Evolutionary conservation across 768 basidiomycete genomes (phyloP), one percentile per base, ranked within the genome.

Genomic region (Leucocoprinus leucothites): DNA sequence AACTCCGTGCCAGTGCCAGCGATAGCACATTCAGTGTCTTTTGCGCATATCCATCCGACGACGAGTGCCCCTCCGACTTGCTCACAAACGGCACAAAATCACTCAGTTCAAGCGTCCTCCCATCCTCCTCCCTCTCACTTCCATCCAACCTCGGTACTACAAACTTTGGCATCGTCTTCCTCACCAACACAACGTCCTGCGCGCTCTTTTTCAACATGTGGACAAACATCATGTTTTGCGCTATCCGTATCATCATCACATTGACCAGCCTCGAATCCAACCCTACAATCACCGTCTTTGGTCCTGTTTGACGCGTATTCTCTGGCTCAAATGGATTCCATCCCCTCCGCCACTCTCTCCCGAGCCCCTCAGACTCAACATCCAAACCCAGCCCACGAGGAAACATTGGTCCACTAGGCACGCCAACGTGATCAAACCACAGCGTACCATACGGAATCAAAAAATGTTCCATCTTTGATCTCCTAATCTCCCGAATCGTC

Each of bases 161-260:
- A 13, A 91, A 71, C n/a, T 74, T 67, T 6, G 81, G 69, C 72
- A 89, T 79, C 52, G 72, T 82, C 70, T 87, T 89, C 40, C 89
- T 76, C 45, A 90, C 73, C 38, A 77, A 68, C 53, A 84, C 83
- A 6, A 89, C 80, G 46, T 90, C 89, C 63, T 87, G 84, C 16
- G 76, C 79, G 60, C 84, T 83, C 46, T 79, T 76, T 64, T 82
- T 82, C 28, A 91, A 70, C 76, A 89, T 80, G 3, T 78, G 68
- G 19, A 82, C 63, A 60, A 88, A 84, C 22, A 90, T 66, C 67
- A 85, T 71, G 60, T 89, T 89, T 70, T 92, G 89, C 1, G 87
- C 79, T 2, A 82, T 73, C 7, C 89, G 80, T 57, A 90, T 77
- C 70, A 85, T 77, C 9, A 82, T 78, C 41, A 88, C 78, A 35